Conservation (phyloP, 2,329 filamentous ascomycete species). For the Aspergillus chevalieri region DNA sequence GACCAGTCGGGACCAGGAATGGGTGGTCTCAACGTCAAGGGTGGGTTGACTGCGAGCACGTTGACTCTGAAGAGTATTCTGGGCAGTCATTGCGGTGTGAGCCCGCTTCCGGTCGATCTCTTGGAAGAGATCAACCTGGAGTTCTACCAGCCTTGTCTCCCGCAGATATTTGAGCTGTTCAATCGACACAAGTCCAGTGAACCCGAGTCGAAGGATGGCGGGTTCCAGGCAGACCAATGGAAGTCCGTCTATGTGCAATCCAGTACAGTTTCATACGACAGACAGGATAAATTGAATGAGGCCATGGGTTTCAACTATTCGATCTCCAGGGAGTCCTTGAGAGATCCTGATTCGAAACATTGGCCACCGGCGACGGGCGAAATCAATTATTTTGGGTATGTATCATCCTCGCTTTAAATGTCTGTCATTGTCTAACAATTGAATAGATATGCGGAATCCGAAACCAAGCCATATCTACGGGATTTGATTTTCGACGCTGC, state of each 20-base stretch:
- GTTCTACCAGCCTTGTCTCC: constrained; percentile 38
- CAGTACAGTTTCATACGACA: constrained; percentile 35
- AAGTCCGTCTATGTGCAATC: constrained; percentile 35
- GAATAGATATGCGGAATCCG: constrained; percentile 31
- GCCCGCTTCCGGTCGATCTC: constrained; percentile 36
- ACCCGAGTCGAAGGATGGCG: constrained; percentile 2
- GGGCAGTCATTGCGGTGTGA: constrained; percentile 35
- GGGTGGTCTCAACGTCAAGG: constrained; percentile 33
- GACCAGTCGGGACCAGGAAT: constrained; percentile 14
- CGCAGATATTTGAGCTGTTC: constrained; percentile 33
- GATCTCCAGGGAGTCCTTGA: constrained; percentile 23
- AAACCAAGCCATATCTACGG: constrained; percentile 33
- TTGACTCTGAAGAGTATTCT: constrained; percentile 36
- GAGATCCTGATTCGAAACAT: constrained; percentile 22
- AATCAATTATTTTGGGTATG: constrained; percentile 42
- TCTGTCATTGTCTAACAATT: not conserved
- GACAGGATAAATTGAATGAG: constrained; percentile 27
- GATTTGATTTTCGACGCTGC: constrained; percentile 25
- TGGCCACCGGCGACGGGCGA: constrained; percentile 28
- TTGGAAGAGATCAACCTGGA: constrained; percentile 30
- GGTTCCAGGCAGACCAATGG: constrained; percentile 20
- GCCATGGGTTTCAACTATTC: constrained; percentile 31
- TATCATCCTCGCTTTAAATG: too few species aligned
- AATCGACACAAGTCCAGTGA: constrained; percentile 22
- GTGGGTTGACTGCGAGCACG: constrained; percentile 33